Conservation (phyloP, 768 basidiomycete genomes). For the Trametes elegans region DNA sequence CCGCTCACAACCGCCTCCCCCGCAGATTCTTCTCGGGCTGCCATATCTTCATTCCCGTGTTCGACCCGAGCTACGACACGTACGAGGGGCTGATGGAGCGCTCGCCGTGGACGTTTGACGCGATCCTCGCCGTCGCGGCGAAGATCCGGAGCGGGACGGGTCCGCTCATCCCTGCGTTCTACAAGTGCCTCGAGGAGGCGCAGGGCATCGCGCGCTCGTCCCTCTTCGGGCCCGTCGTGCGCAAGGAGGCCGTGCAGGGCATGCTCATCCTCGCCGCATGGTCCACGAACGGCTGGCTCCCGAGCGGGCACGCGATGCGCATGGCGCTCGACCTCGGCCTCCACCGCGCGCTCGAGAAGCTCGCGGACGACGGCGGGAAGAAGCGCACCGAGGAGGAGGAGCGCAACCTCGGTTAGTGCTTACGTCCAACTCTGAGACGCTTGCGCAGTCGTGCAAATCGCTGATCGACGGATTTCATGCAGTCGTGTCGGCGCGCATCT, state of each 20-base stretch:
- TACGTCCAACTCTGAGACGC: too few species aligned
- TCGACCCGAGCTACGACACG: constrained; percentile 90
- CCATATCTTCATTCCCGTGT: constrained; percentile 94
- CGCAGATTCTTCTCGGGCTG: constrained; percentile 84
- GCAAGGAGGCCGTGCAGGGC: constrained; percentile 94
- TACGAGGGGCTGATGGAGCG: constrained; percentile 91
- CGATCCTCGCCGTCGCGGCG: constrained; percentile 87
- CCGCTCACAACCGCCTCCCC: background rate
- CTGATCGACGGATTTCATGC: too few species aligned
- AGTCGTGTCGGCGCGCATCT: constrained; percentile 92
- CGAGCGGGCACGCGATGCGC: constrained; percentile 93
- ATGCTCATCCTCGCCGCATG: constrained; percentile 92
- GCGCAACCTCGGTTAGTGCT: constrained; percentile 45
- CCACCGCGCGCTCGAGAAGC: constrained; percentile 88
- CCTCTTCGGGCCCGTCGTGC: constrained; percentile 88
- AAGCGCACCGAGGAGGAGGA: constrained; percentile 77
- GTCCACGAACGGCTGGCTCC: constrained; percentile 94
- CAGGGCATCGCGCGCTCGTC: constrained; percentile 94
- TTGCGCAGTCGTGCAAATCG: too few species aligned
- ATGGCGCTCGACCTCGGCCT: constrained; percentile 95
- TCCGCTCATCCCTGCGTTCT: constrained; percentile 80
- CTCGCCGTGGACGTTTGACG: constrained; percentile 94
- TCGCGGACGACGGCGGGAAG: constrained; percentile 63
- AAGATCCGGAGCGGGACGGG: constrained; percentile 92
- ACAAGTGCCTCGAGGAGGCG: constrained; percentile 90